Percentiles rank a stretch among this genome's conserved stretches.
Conservation (phyloP, 331 rosid genomes). For the Saraca asoca region DNA sequence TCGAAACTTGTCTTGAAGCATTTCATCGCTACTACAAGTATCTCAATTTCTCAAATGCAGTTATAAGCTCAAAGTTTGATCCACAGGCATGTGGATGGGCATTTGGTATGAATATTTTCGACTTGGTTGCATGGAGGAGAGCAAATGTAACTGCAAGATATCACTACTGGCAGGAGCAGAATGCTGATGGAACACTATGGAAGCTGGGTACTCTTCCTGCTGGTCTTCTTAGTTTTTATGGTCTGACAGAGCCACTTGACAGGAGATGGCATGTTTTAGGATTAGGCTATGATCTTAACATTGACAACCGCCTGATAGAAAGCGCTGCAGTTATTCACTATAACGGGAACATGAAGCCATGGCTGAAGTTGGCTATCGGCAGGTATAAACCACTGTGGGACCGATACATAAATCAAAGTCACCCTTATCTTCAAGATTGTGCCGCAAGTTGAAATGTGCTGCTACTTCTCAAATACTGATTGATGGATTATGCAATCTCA, state of each 20-base stretch:
- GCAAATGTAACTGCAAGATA: constrained; percentile 75
- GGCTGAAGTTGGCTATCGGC: constrained; percentile 87
- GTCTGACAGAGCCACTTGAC: constrained; percentile 95
- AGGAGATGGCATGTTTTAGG: constrained; percentile 99
- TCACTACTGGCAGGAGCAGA: constrained; percentile 95
- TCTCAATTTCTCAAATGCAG: constrained; percentile 85
- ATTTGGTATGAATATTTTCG: constrained; percentile 93
- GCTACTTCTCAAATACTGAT: constrained; percentile 44
- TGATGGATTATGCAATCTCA: constrained; percentile 45
- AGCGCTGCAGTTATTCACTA: constrained; percentile 94
- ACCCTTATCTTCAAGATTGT: constrained; percentile 78
- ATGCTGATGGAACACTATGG: constrained; percentile 85
- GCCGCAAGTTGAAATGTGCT: constrained; percentile 64
- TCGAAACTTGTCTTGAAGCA: constrained; percentile 96
- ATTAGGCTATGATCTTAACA: constrained; percentile 80
- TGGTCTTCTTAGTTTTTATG: constrained; percentile 83
- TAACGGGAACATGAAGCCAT: constrained; percentile 97
- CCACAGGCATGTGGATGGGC: constrained; percentile 99
- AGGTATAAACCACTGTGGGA: constrained; percentile 91
- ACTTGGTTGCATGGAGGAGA: constrained; percentile 91
- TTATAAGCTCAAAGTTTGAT: constrained; percentile 89
- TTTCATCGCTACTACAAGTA: constrained; percentile 91
- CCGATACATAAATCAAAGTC: constrained; percentile 79
- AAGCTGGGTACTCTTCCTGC: constrained; percentile 93
- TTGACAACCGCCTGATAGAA: constrained; percentile 84